Evolutionary conservation across 257 asterid genomes (phyloP).

Genomic region (Verbena officinalis): DNA sequence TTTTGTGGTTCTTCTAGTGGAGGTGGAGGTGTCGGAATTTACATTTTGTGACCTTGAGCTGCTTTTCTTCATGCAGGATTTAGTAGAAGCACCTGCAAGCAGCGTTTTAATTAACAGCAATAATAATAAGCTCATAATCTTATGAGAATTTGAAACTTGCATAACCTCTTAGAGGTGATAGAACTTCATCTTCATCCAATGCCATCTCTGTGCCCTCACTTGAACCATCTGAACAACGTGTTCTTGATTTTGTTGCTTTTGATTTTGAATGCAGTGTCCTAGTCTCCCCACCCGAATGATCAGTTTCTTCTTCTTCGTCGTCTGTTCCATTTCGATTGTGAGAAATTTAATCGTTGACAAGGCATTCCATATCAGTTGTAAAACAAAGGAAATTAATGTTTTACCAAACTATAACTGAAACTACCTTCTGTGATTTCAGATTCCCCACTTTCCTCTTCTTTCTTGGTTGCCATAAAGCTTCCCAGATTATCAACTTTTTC

Average conservation of each 20-base stretch:
- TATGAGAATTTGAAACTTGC: no score
- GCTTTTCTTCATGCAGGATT: constrained; percentile 50
- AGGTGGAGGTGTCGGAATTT: constrained; percentile 33
- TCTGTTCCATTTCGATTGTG: constrained; percentile 47
- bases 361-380: neutral
- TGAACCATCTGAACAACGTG: constrained; percentile 46
- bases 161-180: no score
- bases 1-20: constrained; percentile 50
- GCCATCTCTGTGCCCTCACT: constrained; percentile 60
- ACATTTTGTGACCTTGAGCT: constrained; percentile 38
- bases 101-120: constrained; percentile 14
- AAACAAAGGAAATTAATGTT: neutral
- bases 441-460: constrained; percentile 52
- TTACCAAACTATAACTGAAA: neutral
- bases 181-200: constrained; percentile 64
- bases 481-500: constrained; percentile 56
- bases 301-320: constrained; percentile 57
- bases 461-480: constrained; percentile 40
- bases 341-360: constrained; percentile 2
- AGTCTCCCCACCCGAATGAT: constrained; percentile 34
- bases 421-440: constrained; percentile 81
- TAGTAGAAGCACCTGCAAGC: constrained; percentile 62
- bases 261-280: constrained; percentile 37
- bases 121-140: neutral
- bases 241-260: constrained; percentile 36